Conservation (phyloP, 1,284 basidiomycete species). For the Tylopilus orsonianus region DNA sequence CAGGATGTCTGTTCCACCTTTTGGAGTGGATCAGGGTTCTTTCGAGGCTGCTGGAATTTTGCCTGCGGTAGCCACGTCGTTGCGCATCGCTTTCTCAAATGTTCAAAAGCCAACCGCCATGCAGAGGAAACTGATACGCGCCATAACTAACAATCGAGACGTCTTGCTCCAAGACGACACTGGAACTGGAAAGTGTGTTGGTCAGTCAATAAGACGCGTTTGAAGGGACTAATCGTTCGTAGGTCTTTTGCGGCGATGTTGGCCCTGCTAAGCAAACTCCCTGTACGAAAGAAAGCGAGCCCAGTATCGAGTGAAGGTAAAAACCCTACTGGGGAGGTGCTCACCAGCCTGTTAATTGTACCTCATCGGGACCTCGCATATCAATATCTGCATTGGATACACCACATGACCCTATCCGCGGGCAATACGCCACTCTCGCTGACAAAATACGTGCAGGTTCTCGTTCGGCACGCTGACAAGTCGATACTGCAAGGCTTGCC, state of each 20-base stretch:
- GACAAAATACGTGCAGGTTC: slow-evolving; percentile 53
- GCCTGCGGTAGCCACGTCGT: slow-evolving; percentile 44
- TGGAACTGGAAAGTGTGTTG: slow-evolving; percentile 74
- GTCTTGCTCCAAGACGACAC: slow-evolving; percentile 67
- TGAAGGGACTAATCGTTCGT: slow-evolving; percentile 1
- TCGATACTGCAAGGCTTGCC: slow-evolving; percentile 33
- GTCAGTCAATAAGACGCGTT: neutral
- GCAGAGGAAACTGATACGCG: slow-evolving; percentile 62
- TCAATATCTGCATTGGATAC: slow-evolving; percentile 68
- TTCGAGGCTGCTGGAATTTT: slow-evolving; percentile 56
- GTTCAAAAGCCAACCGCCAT: slow-evolving; percentile 56
- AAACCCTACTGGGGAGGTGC: slow-evolving; percentile 22
- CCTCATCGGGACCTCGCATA: slow-evolving; percentile 74
- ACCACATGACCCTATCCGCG: slow-evolving; percentile 44
- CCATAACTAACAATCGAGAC: slow-evolving; percentile 55
- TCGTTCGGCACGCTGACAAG: slow-evolving; percentile 44
- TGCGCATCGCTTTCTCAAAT: slow-evolving; percentile 61
- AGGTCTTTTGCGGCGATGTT: slow-evolving; percentile 73
- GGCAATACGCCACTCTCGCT: slow-evolving; percentile 34
- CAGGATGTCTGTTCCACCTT: neutral
- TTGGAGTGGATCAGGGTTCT: slow-evolving; percentile 20
- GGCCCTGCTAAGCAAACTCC: slow-evolving; percentile 60
- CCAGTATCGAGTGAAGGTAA: neutral
- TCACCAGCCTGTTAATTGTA: slow-evolving; percentile 62
- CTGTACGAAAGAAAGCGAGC: slow-evolving; percentile 23